These are phyloP conservation scores for Candida ortonii DNA, from an alignment of 805 yeast species.

Conservation along the genomic window DNA sequence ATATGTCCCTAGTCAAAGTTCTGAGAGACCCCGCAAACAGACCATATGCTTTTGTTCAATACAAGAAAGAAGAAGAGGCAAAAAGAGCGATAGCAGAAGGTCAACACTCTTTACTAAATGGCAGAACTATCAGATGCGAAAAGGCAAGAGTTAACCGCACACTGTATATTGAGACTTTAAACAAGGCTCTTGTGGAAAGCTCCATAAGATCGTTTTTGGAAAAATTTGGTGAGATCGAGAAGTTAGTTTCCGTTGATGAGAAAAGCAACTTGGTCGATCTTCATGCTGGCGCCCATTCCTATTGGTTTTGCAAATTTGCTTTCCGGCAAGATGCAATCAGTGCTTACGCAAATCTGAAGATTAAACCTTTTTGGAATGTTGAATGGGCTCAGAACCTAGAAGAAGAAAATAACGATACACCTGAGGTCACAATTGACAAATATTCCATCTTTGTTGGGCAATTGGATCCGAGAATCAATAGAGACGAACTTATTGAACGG, in stretches of 20 bases:
- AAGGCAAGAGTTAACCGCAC: slow-evolving; percentile 91
- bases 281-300: slow-evolving; percentile 19
- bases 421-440: slow-evolving; percentile 56
- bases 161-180: slow-evolving; percentile 50
- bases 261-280: slow-evolving; percentile 28
- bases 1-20: slow-evolving; percentile 71
- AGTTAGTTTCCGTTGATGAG: slow-evolving; percentile 43
- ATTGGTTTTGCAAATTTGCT: slow-evolving; percentile 75
- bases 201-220: slow-evolving; percentile 40
- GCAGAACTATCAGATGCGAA: slow-evolving; percentile 81
- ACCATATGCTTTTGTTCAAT: slow-evolving; percentile 93
- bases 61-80: slow-evolving; percentile 67
- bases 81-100: slow-evolving; percentile 63
- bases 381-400: slow-evolving; percentile 89
- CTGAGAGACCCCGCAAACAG: slow-evolving; percentile 76
- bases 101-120: slow-evolving; percentile 66
- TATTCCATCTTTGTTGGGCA: slow-evolving; percentile 79
- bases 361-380: slow-evolving; percentile 52
- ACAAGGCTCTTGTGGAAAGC: slow-evolving; percentile 20
- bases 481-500: slow-evolving; percentile 52
- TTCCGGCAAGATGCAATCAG: slow-evolving; percentile 85
- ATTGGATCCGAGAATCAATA: slow-evolving; percentile 51
- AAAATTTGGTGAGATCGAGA: slow-evolving; percentile 75
- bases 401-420: slow-evolving; percentile 35
- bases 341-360: slow-evolving; percentile 70